Evolutionary conservation across 306 rosid genomes (phyloP).

Genomic region (Trichosanthes cucumerina): DNA sequence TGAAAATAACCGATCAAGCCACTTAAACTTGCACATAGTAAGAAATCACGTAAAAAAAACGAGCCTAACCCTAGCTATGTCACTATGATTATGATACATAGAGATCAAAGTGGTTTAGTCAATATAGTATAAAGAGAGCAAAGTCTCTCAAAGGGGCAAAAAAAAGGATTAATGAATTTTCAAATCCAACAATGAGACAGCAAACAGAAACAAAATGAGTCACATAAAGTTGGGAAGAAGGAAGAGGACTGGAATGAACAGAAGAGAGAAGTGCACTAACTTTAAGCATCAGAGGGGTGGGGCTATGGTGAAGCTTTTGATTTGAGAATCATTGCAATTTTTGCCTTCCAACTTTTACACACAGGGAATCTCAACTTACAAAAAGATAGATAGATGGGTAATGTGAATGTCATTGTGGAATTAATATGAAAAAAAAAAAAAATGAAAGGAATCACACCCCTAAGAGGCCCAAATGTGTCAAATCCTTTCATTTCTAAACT

Average conservation of each 20-base stretch:
- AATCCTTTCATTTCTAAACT: constrained; percentile 1
- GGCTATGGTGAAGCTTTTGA: not conserved
- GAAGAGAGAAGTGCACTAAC: not conserved
- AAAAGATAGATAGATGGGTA: not conserved
- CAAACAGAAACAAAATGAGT: constrained; percentile 5
- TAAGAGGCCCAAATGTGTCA: not conserved
- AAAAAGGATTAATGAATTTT: not conserved
- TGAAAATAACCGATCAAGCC: too few species aligned
- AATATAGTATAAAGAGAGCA: not conserved
- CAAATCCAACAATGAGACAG: not conserved
- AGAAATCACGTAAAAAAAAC: too few species aligned
- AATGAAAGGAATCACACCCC: not conserved
- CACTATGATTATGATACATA: not conserved
- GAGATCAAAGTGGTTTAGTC: not conserved
- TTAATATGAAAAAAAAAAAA: not conserved
- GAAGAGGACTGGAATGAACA: not conserved
- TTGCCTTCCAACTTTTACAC: not conserved
- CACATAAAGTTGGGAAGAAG: not conserved
- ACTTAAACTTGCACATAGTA: too few species aligned
- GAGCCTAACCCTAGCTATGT: too few species aligned
- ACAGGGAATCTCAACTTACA: constrained; percentile 2
- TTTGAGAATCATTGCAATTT: not conserved
- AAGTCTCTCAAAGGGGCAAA: not conserved
- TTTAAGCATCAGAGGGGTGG: not conserved
- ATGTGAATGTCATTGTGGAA: not conserved